Evolutionary conservation across 2,329 filamentous ascomycete species (phyloP), one percentile per base, ranked within the genome.

Genomic region (Orbilia oligospora): DNA sequence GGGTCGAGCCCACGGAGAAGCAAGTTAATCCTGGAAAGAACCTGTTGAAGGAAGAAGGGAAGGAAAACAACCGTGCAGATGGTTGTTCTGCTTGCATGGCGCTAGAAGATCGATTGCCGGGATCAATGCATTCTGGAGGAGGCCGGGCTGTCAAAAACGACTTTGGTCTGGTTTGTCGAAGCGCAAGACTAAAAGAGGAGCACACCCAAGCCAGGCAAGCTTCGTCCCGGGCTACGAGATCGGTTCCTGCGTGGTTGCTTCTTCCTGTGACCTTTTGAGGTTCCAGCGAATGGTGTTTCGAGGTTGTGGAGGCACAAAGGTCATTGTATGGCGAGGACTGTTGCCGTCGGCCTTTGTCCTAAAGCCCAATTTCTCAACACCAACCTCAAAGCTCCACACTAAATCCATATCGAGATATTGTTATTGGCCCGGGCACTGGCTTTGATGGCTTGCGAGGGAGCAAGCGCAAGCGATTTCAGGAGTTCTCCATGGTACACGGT

Each of bases 311-410:
- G 41, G 56, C 64, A 51, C 64, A 55, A 41, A 30, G 46, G 33
- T 9, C 8, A 48, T 66, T 66, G 61, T 65, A 27, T 75, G 24
- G 63, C 53, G 44, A 63, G 56, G 71, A 30, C 63, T 70, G n/a
- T 69, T 38, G 58, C 69, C 75, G 64, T 78, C 75, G 75, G 75
- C 68, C 38, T 78, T 36, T 71, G 75, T 71, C 75, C 75, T 78
- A 78, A 36, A 61, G 64, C 67, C 51, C 44, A 41, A 51, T 38
- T 51, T 36, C 61, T 71, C 58, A 71, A 69, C 66, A 70, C 58
- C 65, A 64, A 22, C 46, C 22, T 33, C 53, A 6, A 36, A 69
- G 66, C 66, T 77, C 66, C 72, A 67, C 72, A 67, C 49, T 51
- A 46, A 38, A 20, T n/a, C 53, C 56, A 71, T 77, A 71, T 77